A percentile compares a stretch with the other conserved stretches of the same genome.
phyloP scores from a whole-genome alignment of 2,329 filamentous ascomycete species.

The Arthrobotrys sinensis region DNA sequence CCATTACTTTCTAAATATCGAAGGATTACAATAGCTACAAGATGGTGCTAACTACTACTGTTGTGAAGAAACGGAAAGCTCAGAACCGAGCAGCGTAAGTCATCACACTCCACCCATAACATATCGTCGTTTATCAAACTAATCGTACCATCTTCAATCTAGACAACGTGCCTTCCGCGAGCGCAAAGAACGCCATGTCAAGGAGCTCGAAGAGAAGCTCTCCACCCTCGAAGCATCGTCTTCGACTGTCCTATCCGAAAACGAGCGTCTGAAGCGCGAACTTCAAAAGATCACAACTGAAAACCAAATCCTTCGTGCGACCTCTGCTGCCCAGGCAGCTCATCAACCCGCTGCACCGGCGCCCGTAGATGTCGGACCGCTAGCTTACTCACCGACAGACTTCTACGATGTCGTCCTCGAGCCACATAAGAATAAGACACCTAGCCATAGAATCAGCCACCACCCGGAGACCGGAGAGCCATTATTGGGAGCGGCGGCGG shows the following conservation, averaged over 20 bases:
- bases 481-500: conserved; percentile 81
- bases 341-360: conserved; percentile 68
- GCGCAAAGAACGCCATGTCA: conserved; percentile 93
- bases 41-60: conserved; percentile 66
- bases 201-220: conserved; percentile 90
- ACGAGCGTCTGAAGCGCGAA: conserved; percentile 86
- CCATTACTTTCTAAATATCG: conserved; percentile 62
- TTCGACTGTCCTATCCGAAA: conserved; percentile 81
- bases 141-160: neutral
- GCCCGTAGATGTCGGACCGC: conserved; percentile 76
- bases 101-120: conserved; percentile 34
- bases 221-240: conserved; percentile 82
- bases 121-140: neutral
- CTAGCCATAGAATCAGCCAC: conserved; percentile 78
- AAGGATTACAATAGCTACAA: conserved; percentile 18
- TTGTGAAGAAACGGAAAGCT: conserved; percentile 75
- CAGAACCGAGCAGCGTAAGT: conserved; percentile 82
- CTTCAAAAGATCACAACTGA: conserved; percentile 88
- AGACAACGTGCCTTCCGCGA: conserved; percentile 97
- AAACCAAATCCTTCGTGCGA: conserved; percentile 91
- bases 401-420: conserved; percentile 78
- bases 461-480: conserved; percentile 77
- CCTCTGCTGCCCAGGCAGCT: conserved; percentile 71
- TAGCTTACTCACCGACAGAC: conserved; percentile 80
- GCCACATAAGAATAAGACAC: conserved; percentile 75